These are phyloP conservation scores for Eucalyptus caleyi DNA, from an alignment of 345 rosid genomes.

Conservation along the genomic window DNA sequence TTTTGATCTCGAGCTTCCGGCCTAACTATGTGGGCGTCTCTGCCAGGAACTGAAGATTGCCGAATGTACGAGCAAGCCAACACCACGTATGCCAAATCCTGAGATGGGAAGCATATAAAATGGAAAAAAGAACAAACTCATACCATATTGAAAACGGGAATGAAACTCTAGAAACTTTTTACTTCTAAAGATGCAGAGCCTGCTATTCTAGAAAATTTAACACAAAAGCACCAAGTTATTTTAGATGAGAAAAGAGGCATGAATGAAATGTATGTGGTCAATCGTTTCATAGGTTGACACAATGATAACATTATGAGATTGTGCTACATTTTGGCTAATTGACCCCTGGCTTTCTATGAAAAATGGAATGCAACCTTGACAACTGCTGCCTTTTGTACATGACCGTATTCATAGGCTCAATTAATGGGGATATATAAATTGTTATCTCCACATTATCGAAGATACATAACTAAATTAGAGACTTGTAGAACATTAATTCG, in stretches of 20 bases:
- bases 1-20: neutral
- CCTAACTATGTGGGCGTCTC: fast-evolving
- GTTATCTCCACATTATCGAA: neutral
- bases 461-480: neutral
- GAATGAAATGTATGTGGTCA: neutral
- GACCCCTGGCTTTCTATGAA: neutral
- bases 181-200: neutral
- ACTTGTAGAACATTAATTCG: neutral
- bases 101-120: neutral
- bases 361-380: neutral
- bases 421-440: fast-evolving
- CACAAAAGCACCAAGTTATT: neutral
- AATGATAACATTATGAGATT: neutral
- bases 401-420: neutral
- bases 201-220: fast-evolving
- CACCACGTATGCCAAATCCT: fast-evolving
- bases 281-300: fast-evolving
- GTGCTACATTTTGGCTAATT: fast-evolving
- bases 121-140: neutral
- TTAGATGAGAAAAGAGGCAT: neutral
- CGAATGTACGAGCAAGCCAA: fast-evolving
- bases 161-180: neutral
- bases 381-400: neutral
- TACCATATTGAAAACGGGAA: neutral
- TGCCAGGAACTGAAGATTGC: fast-evolving